Base-by-base conservation (phyloP, 306 rosid genomes). In the Trichosanthes truncata region DNA sequence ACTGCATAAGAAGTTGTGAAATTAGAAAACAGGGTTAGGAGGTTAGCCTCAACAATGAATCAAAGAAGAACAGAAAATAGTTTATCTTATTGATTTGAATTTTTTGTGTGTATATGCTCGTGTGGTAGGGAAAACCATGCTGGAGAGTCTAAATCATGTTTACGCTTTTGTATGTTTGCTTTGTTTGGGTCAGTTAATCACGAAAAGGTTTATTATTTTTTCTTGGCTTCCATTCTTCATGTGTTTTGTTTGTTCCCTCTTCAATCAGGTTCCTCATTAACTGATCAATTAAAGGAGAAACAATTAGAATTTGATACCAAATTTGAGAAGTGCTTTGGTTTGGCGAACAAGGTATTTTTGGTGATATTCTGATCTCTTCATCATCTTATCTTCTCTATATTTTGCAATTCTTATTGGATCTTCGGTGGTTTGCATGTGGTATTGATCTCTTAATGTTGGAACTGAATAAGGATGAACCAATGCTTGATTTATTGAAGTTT, bases 291-390 rank as follows among this genome's bases (percentile, higher is more conserved):
- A 89, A 90, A 88, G 75, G 89, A 86, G 82, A 95, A 95, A 86
- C 89, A 91, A 74, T 87, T 81, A 80, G 91, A 91, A 53, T 95
- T 91, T 95, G 97, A 95, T 74, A 74, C 84, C 20, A 89, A 86
- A 84, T 91, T 93, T 81, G 93, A 88, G 89, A 87, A 88, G 78
- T 45, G 56, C 77, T 95, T 95, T 83, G 88, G 84, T 80, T 82
- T 90, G 85, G 85, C 83, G 36, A 85, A 83, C 82, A 89, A 91
- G 97, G 99, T 95, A 87, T 51, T 53, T 71, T 74, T 46, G 73
- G 67, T 77, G 31, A 41, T 53, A 36, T 59, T 38, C 71, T 73
- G 59, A 46, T 41, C 60, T 73, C 17, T 57, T 35, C 63, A 36
- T 45, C 26, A 14, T 43, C 9, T 40, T 40, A 26, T 78, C 14